Conservation (phyloP, 129 eudicot genomes). For the Lactuca sativa region DNA sequence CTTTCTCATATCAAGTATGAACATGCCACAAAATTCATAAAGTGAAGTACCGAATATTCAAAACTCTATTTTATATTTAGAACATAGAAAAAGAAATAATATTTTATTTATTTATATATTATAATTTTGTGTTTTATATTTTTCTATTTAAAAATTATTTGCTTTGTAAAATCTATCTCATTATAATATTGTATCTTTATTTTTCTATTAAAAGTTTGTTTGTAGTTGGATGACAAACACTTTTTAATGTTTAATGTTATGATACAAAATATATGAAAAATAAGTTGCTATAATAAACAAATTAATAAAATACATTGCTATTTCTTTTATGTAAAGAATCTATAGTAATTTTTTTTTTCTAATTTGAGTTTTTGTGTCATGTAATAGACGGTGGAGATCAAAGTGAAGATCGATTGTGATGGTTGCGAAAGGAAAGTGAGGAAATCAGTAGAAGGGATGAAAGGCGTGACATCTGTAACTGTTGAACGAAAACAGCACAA, state of each 20-base stretch:
- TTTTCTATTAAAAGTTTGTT: background rate
- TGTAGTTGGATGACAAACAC: background rate
- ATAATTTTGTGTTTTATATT: too few relatives aligned
- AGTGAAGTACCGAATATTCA: background rate
- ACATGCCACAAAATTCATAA: background rate
- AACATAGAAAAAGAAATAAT: background rate
- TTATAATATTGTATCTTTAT: too few relatives aligned
- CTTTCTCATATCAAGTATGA: background rate
- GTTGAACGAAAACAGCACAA: slow-evolving; percentile 71
- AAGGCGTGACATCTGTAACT: slow-evolving; percentile 73
- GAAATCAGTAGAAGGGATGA: slow-evolving; percentile 84
- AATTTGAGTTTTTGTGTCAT: background rate
- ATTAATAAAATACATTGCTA: background rate
- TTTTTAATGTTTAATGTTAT: background rate
- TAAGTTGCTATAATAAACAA: background rate
- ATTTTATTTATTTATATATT: background rate
- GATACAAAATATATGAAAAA: background rate
- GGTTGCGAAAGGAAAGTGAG: slow-evolving; percentile 88
- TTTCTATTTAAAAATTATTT: too few relatives aligned
- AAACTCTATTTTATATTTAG: background rate
- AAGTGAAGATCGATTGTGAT: slow-evolving; percentile 84
- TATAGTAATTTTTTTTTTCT: background rate
- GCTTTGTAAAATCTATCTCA: background rate
- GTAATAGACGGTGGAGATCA: slow-evolving; percentile 82
- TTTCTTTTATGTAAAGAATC: background rate